Evolutionary conservation across 495 filamentous ascomycete genomes (phyloP).

Genomic region (Haplographium delicatum): DNA sequence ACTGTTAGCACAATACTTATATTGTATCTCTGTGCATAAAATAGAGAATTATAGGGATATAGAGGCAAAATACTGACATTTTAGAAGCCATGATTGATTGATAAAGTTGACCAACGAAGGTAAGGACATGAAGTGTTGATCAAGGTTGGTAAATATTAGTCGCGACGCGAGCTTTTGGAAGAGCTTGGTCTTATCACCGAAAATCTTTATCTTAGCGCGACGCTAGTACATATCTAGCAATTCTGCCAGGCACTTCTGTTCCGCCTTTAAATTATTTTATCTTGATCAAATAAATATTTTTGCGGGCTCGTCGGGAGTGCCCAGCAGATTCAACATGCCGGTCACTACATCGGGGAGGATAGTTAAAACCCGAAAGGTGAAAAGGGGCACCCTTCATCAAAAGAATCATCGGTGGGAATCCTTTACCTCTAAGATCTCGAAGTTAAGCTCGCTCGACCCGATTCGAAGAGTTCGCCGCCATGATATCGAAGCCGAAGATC

Average conservation of each 20-base stretch:
- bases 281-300: not conserved
- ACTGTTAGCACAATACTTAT: slow-evolving; percentile 1
- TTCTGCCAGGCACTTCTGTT: not conserved
- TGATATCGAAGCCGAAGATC: slow-evolving; percentile 72
- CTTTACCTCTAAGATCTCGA: slow-evolving; percentile 89
- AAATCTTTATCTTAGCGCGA: slow-evolving; percentile 5
- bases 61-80: slow-evolving; percentile 49
- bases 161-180: slow-evolving; percentile 2
- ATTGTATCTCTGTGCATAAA: not conserved
- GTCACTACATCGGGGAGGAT: slow-evolving; percentile 59
- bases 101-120: no score
- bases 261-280: slow-evolving; percentile 9
- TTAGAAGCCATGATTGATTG: slow-evolving; percentile 61
- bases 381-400: slow-evolving; percentile 64
- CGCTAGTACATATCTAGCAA: slow-evolving; percentile 2
- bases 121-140: no score
- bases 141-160: no score
- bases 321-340: slow-evolving; percentile 36
- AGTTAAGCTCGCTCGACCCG: slow-evolving; percentile 81
- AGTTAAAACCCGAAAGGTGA: slow-evolving; percentile 58
- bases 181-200: slow-evolving; percentile 8
- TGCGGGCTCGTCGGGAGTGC: not conserved
- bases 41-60: not conserved
- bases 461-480: slow-evolving; percentile 78
- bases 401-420: slow-evolving; percentile 85